Conservation (phyloP, 2,329 filamentous ascomycete species). For the Zasmidium cellare region DNA sequence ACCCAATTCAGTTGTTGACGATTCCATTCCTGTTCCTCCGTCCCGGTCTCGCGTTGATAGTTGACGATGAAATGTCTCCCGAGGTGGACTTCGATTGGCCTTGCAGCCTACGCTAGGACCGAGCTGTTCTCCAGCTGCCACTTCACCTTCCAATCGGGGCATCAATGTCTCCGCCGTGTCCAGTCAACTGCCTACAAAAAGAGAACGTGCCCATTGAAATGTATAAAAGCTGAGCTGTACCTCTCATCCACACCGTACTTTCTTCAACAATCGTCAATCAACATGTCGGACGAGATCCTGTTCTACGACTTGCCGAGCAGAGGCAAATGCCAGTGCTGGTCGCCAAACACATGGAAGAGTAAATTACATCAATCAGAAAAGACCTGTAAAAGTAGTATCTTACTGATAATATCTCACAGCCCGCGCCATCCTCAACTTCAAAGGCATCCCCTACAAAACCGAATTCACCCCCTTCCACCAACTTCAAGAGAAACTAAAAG, state of each 20-base stretch:
- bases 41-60: background rate
- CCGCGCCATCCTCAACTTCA: slow-evolving; percentile 45
- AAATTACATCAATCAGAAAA: background rate
- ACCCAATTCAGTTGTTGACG: slow-evolving; percentile 14
- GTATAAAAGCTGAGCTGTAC: too few relatives aligned
- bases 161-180: background rate
- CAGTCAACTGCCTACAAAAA: too few relatives aligned
- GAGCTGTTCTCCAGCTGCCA: background rate
- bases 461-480: slow-evolving; percentile 16
- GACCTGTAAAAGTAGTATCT: background rate
- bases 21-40: background rate
- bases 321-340: slow-evolving; percentile 55
- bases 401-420: slow-evolving; percentile 31
- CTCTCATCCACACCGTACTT: too few relatives aligned
- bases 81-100: background rate
- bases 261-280: too few relatives aligned
- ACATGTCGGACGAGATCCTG: slow-evolving; percentile 7
- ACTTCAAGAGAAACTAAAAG: slow-evolving; percentile 17
- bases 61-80: background rate
- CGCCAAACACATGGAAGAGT: slow-evolving; percentile 68
- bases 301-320: slow-evolving; percentile 20
- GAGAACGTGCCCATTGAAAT: too few relatives aligned
- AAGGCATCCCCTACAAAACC: slow-evolving; percentile 23
- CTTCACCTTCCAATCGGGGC: background rate
- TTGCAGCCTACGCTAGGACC: background rate